Evolutionary conservation across 2,329 filamentous ascomycete genomes (phyloP), one percentile per base, ranked within the genome.

Genomic region (Clarireedia monteithiana): DNA sequence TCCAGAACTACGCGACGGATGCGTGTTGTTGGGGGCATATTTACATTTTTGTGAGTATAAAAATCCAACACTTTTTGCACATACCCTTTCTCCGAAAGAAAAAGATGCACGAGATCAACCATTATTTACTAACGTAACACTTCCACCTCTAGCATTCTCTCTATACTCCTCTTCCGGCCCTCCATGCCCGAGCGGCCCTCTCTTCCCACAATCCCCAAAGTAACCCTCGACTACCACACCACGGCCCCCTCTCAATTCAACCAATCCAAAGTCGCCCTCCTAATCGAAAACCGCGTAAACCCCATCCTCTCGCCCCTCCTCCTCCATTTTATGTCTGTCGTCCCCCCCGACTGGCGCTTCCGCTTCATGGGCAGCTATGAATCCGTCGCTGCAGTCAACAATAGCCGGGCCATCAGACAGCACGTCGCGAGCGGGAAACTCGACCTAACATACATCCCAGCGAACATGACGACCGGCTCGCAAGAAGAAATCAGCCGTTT

Each of bases 311-410:
- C 76, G 3, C 77, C 6, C 72, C 68, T 79, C 42, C 67, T 79
- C 66, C 71, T 80, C 15, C 78, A 81, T 67, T 79, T 80, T 67
- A 79, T 79, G 59, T 70, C 74, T 3, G 76, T 80, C 27, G 74
- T 80, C 3, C 77, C 77, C 4, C 74, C 77, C 1, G 77, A 79
- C 67, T 81, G 78, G 78, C 74, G 72, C 26, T 78, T 80, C 68
- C 72, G 73, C 42, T 80, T 80, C 71, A 77, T 80, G 71, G 77
- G 77, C 48, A 77, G 74, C 14, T 17, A 62, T 27, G 70, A 72
- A 47, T 75, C 74, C 6, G 74, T 81, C 27, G 68, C 69, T 38
- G 63, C 63, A 59, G 64, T 80, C 63, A 78, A 78, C 66, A 48
- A 62, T 53, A 75, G 72, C 30, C 67, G 73, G 14, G 75, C 77